Evolutionary conservation across 495 filamentous ascomycete genomes (phyloP).

Genomic region (Neurospora sp.): DNA sequence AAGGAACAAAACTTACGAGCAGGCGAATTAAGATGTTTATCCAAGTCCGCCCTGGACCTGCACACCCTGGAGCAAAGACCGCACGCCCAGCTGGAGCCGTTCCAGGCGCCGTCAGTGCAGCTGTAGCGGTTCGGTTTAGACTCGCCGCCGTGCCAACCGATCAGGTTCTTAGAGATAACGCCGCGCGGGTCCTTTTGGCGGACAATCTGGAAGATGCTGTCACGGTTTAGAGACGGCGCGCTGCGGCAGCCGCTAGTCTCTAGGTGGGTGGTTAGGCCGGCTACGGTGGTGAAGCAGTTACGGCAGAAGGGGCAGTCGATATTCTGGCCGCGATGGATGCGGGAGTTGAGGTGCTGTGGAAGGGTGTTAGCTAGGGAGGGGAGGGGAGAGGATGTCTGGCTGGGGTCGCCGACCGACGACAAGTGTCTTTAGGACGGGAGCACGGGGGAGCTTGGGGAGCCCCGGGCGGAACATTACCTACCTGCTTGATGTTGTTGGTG

Average conservation of each 20-base stretch:
- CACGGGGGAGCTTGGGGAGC: not conserved
- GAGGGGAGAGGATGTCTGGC: not conserved
- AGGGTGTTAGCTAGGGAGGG: not conserved
- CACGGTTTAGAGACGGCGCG: slow-evolving; percentile 12
- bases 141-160: slow-evolving; percentile 12
- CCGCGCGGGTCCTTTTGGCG: slow-evolving; percentile 13
- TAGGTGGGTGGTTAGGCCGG: slow-evolving; percentile 16
- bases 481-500: slow-evolving; percentile 22
- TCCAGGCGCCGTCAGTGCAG: slow-evolving; percentile 6
- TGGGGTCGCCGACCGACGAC: not conserved
- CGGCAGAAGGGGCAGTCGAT: slow-evolving; percentile 18
- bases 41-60: not conserved
- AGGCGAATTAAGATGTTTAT: slow-evolving; percentile 17
- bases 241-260: slow-evolving; percentile 10
- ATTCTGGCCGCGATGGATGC: slow-evolving; percentile 7
- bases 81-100: slow-evolving; percentile 13
- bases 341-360: slow-evolving; percentile 13
- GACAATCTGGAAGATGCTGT: slow-evolving; percentile 13
- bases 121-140: slow-evolving; percentile 3
- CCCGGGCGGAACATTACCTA: not conserved
- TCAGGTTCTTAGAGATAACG: slow-evolving; percentile 17
- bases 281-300: slow-evolving; percentile 4
- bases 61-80: slow-evolving; percentile 15
- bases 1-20: slow-evolving; percentile 12
- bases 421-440: not conserved